These are phyloP conservation scores for Truncatella angustata DNA, from an alignment of 2,329 filamentous ascomycete genomes.

Conservation along the genomic window DNA sequence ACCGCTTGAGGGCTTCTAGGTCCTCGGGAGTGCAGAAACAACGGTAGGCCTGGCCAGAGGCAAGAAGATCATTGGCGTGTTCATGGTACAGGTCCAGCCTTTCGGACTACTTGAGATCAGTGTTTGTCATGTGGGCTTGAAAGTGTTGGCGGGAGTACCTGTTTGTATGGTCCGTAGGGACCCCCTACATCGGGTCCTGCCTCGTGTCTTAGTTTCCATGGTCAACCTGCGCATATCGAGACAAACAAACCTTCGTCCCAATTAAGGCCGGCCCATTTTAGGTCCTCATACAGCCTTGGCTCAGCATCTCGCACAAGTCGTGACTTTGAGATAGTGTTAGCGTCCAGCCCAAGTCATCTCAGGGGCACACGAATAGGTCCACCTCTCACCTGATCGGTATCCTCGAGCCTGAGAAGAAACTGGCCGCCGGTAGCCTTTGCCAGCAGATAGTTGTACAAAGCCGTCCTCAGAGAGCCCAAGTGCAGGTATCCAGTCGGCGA, in stretches of 20 bases:
- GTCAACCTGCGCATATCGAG: not conserved
- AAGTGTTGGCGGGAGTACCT: constrained; percentile 48
- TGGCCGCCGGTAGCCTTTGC: constrained; percentile 84
- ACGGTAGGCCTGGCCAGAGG: constrained; percentile 76
- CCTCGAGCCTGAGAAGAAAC: constrained; percentile 88
- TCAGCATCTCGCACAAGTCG: constrained; percentile 81
- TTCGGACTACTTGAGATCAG: constrained; percentile 62
- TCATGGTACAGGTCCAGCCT: constrained; percentile 69
- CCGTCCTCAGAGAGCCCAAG: constrained; percentile 86
- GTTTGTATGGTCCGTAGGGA: constrained; percentile 80
- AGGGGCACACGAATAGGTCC: constrained; percentile 14
- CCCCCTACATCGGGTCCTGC: constrained; percentile 77
- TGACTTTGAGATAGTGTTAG: constrained; percentile 49
- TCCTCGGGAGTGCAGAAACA: constrained; percentile 84
- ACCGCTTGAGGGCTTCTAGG: constrained; percentile 64
- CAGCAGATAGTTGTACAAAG: constrained; percentile 93
- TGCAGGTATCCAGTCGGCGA: constrained; percentile 94
- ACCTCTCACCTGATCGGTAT: constrained; percentile 78
- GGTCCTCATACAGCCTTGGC: constrained; percentile 70
- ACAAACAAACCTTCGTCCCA: constrained; percentile 79
- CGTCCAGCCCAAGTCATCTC: not conserved
- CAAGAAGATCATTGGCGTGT: constrained; percentile 68
- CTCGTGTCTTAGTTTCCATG: constrained; percentile 16
- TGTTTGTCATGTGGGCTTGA: not conserved
- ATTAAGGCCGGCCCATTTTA: constrained; percentile 82